Conservation (phyloP, 805 yeast species). For the Grigorovia jiainica region DNA sequence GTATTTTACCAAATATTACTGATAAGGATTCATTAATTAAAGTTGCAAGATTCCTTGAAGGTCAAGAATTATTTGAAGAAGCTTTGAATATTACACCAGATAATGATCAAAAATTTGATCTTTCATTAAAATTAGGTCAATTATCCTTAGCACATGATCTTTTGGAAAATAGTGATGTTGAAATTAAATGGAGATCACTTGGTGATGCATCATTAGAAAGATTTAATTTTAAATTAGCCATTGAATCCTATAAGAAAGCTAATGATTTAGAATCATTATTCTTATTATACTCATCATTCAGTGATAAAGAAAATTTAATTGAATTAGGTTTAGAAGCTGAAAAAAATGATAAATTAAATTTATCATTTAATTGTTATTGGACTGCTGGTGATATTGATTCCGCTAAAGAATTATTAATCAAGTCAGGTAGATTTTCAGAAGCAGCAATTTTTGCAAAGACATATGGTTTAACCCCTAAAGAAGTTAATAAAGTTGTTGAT, state of each 20-base stretch:
- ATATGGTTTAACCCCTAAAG: conserved; percentile 42
- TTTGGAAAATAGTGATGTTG: conserved; percentile 43
- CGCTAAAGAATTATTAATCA: conserved; percentile 56
- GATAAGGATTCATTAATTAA: conserved; percentile 56
- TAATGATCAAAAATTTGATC: conserved; percentile 82
- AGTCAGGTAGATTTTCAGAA: conserved; percentile 67
- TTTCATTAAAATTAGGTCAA: conserved; percentile 70
- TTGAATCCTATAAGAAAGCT: conserved; percentile 67
- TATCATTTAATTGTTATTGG: conserved; percentile 92
- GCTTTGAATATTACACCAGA: conserved; percentile 81
- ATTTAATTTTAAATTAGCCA: conserved; percentile 78
- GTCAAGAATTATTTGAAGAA: conserved; percentile 77
- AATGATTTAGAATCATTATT: conserved; percentile 75
- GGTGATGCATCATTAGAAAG: conserved; percentile 77
- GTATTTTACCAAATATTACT: conserved; percentile 49
- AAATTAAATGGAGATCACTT: conserved; percentile 79
- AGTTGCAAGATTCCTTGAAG: conserved; percentile 86
- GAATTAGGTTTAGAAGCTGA: conserved; percentile 60
- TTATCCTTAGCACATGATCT: conserved; percentile 63
- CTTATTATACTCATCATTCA: conserved; percentile 73
- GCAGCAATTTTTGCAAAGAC: conserved; percentile 75
- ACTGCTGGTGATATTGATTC: conserved; percentile 57
- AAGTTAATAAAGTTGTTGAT: conserved; percentile 38
- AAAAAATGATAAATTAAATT: conserved; percentile 69
- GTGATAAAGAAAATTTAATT: conserved; percentile 50